These are phyloP conservation scores for Talaromyces ruber DNA, from an alignment of 495 filamentous ascomycete species.

Conservation along the genomic window DNA sequence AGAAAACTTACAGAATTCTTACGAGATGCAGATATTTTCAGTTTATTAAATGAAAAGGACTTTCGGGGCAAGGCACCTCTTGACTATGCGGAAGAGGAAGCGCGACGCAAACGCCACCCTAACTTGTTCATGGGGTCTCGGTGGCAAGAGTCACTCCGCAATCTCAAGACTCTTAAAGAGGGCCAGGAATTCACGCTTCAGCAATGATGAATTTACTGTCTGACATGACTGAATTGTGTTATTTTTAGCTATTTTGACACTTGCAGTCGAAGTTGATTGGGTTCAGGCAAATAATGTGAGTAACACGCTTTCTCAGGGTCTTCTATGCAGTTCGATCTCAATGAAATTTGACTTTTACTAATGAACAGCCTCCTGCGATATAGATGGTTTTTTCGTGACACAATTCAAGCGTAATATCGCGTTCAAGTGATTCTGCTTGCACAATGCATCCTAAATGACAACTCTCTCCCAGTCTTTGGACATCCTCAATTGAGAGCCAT, in stretches of 20 bases:
- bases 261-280: not conserved
- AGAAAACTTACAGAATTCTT: constrained; percentile 6
- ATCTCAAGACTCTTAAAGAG: constrained; percentile 3
- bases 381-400: not conserved
- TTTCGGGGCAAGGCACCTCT: constrained; percentile 8
- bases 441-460: not conserved
- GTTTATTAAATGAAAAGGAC: constrained; percentile 5
- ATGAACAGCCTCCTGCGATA: not conserved
- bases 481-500: not conserved
- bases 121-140: not conserved
- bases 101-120: constrained; percentile 3
- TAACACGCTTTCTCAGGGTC: not conserved
- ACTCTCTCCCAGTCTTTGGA: not conserved
- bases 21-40: not conserved
- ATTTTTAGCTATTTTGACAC: not conserved
- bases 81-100: constrained; percentile 11
- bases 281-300: not conserved
- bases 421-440: not conserved
- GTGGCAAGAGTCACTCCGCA: constrained; percentile 2
- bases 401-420: constrained; percentile 1
- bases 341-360: not conserved
- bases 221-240: constrained; percentile 1
- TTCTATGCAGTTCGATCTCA: not conserved
- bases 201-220: constrained; percentile 2
- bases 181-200: not conserved